A percentile compares a stretch with the other conserved stretches of the same genome.
phyloP scores from a whole-genome alignment of 2,329 filamentous ascomycete genomes.

The Fusarium aywerte region DNA sequence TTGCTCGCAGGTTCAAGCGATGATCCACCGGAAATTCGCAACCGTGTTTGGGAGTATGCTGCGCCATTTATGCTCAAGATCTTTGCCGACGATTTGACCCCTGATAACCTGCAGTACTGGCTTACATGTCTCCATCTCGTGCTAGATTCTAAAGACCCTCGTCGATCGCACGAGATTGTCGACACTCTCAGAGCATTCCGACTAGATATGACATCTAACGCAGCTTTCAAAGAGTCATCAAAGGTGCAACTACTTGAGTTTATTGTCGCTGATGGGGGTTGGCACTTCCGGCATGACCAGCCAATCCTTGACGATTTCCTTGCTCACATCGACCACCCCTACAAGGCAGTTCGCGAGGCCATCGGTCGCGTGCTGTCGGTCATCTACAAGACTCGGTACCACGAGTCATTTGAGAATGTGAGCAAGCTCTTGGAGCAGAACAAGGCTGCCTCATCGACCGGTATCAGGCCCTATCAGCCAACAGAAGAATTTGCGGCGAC shows the following conservation, averaged over 20 bases:
- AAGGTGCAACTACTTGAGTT: conserved; percentile 94
- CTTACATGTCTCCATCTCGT: conserved; percentile 91
- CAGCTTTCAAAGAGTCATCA: conserved; percentile 98
- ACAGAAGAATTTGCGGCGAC: conserved; percentile 77
- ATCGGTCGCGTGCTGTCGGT: conserved; percentile 90
- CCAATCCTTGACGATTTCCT: conserved; percentile 92
- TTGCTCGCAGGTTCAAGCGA: conserved; percentile 84
- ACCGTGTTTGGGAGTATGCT: conserved; percentile 86
- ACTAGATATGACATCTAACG: conserved; percentile 93
- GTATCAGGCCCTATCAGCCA: conserved; percentile 84
- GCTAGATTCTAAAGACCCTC: conserved; percentile 87
- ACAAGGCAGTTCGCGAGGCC: conserved; percentile 95
- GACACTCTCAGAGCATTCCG: conserved; percentile 86
- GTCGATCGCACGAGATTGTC: conserved; percentile 86
- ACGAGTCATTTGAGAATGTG: conserved; percentile 91
- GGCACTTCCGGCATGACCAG: conserved; percentile 93
- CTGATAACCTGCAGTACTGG: conserved; percentile 96
- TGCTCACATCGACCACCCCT: conserved; percentile 92
- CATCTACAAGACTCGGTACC: conserved; percentile 90
- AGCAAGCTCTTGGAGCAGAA: conserved; percentile 79
- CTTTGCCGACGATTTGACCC: conserved; percentile 90
- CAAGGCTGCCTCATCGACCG: conserved; percentile 81
- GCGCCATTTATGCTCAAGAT: conserved; percentile 88
- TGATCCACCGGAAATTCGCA: conserved; percentile 76
- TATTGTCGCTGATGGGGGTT: conserved; percentile 85